Evolutionary conservation across 441 rosid genomes (phyloP).

Genomic region (Croton laevigatus): DNA sequence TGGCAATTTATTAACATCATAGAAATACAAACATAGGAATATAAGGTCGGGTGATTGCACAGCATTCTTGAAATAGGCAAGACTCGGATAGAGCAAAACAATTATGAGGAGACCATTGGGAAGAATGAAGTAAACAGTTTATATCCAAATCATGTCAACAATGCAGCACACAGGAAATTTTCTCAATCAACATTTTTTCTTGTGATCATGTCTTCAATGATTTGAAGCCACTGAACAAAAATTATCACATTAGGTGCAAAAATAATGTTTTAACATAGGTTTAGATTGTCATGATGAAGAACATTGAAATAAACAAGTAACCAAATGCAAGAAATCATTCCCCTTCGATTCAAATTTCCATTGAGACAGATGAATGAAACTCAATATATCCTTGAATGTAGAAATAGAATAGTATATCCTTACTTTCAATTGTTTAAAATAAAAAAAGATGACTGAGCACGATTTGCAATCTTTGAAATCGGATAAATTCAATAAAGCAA

Average conservation of each 20-base stretch:
- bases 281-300: neutral
- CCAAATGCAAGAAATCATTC: neutral
- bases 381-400: no score
- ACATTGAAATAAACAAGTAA: neutral
- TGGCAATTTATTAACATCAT: conserved; percentile 18
- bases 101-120: neutral
- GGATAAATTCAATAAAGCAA: no score
- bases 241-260: conserved; percentile 7
- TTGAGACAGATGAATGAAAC: neutral
- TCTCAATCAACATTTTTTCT: neutral
- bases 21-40: neutral
- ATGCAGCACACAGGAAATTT: neutral
- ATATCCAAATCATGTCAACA: neutral
- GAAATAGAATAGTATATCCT: neutral
- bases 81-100: no score
- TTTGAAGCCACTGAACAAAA: neutral
- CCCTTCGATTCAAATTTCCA: neutral
- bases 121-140: neutral
- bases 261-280: neutral
- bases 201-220: neutral
- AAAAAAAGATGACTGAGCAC: neutral
- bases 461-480: neutral
- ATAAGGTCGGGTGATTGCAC: neutral
- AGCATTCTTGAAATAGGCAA: neutral
- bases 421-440: neutral